Evolutionary conservation across 345 rosid species (phyloP), one percentile per base, ranked within the genome.

Genomic region (Gynandropsis gynandra): DNA sequence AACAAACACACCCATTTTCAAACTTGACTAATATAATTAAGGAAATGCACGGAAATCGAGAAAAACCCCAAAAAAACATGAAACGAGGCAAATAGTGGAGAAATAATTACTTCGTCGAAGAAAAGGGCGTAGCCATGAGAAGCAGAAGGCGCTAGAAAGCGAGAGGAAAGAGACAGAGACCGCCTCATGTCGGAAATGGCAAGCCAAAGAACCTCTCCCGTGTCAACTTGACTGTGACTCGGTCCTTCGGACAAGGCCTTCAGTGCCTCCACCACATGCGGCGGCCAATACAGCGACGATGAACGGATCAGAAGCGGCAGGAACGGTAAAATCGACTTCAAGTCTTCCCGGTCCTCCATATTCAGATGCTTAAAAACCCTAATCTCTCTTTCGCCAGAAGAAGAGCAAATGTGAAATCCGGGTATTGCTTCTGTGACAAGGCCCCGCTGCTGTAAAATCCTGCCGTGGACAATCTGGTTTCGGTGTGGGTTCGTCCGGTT

Each of bases 241-340:
- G 87, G 87, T 16, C 98, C 95, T 51, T 63, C 61, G 7, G 89
- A 74, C 64, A 90, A 67, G 16, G 76, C 68, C 54, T 77, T 72
- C 4, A 83, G 75, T 14, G 77, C 71, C 66, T 81, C 90, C 54
- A 74, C 80, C 33, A 73, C 74, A 16, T 68, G 71, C 11, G 85
- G 64, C 2, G 85, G 87, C 98, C 95, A 87, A 27, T 66, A 76
- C 61, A 82, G 70, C 16, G 61, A 52, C 10, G 83, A 72, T 0
- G 85, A 81, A 42, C 82, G 72, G 4, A 67, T 47, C 9, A 68
- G 14, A 49, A 78, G 53, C 0, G 95, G 95, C 37, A 90, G 69
- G 56, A 48, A 80, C 0, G 74, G 70, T 17, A 80, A 59, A 1
- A 90, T 76, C 12, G 92, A 80, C 14, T 62, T 55, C 48, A 79